phyloP scores from a whole-genome alignment of 75 land plant species.

The Pinus taeda region DNA sequence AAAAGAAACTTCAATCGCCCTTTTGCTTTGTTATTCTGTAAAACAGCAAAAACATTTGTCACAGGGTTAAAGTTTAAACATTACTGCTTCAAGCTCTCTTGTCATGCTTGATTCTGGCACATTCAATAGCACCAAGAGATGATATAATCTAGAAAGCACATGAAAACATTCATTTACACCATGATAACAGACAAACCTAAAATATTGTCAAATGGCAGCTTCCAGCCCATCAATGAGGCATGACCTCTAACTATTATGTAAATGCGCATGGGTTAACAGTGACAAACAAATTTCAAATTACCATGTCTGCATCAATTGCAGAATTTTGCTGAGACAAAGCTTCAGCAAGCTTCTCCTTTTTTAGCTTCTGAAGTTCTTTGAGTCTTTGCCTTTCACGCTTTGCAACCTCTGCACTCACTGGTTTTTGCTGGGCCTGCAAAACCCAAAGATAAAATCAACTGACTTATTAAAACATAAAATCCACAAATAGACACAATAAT shows the following conservation, averaged over 20 bases:
- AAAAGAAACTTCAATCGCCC: constrained; percentile 86
- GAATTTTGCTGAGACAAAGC: constrained; percentile 82
- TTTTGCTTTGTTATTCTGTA: constrained; percentile 82
- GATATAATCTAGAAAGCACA: no score
- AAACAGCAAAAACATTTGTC: not conserved
- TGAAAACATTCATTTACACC: not conserved
- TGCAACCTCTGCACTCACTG: constrained; percentile 44
- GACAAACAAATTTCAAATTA: constrained; percentile 9
- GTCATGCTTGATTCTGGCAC: not conserved
- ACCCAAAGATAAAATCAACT: no score
- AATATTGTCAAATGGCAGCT: not conserved
- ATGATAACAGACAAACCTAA: not conserved
- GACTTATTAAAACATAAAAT: no score
- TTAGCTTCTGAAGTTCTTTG: constrained; percentile 73
- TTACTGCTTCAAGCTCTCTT: not conserved
- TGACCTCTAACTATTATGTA: not conserved
- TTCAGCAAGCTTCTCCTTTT: constrained; percentile 78
- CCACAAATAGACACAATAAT: no score
- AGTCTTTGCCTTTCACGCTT: constrained; percentile 80
- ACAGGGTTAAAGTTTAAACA: not conserved
- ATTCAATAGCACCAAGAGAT: not conserved
- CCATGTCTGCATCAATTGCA: constrained; percentile 95
- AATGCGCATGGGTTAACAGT: not conserved
- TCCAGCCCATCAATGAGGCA: not conserved
- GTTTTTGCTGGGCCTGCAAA: no score